phyloP scores from a whole-genome alignment of 2,329 filamentous ascomycete species.

The Myriosclerotinia duriaeana region DNA sequence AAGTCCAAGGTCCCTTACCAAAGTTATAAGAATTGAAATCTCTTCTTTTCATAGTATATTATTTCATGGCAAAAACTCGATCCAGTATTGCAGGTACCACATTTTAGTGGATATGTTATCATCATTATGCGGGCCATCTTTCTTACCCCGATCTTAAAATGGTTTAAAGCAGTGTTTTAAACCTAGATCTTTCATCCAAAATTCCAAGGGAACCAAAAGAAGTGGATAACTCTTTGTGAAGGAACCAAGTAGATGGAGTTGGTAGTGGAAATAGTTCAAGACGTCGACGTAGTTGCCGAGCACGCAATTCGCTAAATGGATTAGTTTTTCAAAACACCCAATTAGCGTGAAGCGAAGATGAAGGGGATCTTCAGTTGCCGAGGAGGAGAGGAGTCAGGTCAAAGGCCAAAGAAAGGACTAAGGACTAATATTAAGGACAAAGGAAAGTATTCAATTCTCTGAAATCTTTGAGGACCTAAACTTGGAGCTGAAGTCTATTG shows the following conservation, averaged over 20 bases:
- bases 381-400: neutral
- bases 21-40: neutral
- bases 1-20: no score
- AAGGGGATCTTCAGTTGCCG: slow-evolving; percentile 1
- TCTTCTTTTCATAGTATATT: slow-evolving; percentile 3
- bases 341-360: neutral
- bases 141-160: slow-evolving; percentile 2
- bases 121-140: slow-evolving; percentile 2
- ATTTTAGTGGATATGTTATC: slow-evolving; percentile 3
- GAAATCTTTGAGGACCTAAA: neutral
- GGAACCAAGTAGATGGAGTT: neutral
- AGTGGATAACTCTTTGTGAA: slow-evolving; percentile 8
- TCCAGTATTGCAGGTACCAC: neutral
- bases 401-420: no score
- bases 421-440: no score
- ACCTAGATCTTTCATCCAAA: neutral
- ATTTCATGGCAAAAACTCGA: neutral
- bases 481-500: neutral
- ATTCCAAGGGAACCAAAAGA: neutral
- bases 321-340: neutral
- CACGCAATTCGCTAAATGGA: slow-evolving; percentile 18
- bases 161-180: neutral
- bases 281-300: slow-evolving; percentile 9
- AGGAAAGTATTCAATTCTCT: slow-evolving; percentile 4
- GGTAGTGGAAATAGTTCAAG: slow-evolving; percentile 3